Conservation (phyloP, 768 basidiomycete genomes). For the Lactarius sp. region DNA sequence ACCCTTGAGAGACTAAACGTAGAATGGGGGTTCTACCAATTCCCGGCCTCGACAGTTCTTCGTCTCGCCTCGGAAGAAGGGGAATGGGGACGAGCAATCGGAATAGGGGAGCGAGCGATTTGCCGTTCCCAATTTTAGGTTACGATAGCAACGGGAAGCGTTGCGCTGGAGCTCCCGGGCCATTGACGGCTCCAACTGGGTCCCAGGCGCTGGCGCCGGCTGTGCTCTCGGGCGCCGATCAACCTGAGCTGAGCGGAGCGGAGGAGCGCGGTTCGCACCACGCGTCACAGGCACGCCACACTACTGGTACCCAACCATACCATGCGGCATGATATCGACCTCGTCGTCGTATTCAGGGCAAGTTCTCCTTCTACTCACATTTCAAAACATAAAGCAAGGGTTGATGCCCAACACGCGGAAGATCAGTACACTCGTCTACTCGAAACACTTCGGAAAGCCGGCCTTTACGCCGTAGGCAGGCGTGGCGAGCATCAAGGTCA, state of each 20-base stretch:
- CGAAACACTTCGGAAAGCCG: slow-evolving; percentile 53
- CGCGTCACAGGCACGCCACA: slow-evolving; percentile 9
- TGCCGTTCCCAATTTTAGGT: not conserved
- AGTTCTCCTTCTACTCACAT: slow-evolving; percentile 38
- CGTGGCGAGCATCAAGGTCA: slow-evolving; percentile 74
- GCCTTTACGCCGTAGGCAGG: slow-evolving; percentile 67
- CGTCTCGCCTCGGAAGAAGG: not conserved
- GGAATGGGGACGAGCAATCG: not conserved
- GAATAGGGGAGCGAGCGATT: too few species aligned
- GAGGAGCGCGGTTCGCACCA: too few species aligned
- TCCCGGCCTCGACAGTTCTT: not conserved
- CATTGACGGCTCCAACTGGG: too few species aligned
- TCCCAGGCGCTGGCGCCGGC: too few species aligned
- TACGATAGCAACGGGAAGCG: not conserved
- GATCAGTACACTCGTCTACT: slow-evolving; percentile 65
- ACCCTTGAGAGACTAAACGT: not conserved
- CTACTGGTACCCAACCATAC: too few species aligned
- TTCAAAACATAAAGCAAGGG: slow-evolving; percentile 57
- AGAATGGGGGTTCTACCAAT: not conserved
- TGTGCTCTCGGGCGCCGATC: too few species aligned
- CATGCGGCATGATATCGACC: slow-evolving; percentile 59
- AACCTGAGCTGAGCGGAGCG: too few species aligned
- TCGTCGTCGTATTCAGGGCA: slow-evolving; percentile 67
- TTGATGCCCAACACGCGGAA: slow-evolving; percentile 60
- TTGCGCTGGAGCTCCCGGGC: too few species aligned